A percentile compares a stretch with the other conserved stretches of the same genome.
Conservation (phyloP, 83 land plant species). For the Picea abies region DNA sequence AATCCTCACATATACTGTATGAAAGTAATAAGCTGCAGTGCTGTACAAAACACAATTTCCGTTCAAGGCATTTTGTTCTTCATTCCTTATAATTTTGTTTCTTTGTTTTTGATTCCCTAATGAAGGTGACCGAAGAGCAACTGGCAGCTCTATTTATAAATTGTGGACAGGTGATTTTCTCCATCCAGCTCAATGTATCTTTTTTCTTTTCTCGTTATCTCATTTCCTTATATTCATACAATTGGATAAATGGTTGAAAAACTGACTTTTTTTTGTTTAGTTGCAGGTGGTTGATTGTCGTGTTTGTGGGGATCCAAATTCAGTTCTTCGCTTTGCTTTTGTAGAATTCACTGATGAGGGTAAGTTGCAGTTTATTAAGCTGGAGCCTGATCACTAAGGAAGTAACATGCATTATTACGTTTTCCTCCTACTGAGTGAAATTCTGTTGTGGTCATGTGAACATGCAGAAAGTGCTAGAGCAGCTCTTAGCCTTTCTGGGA, state of each 20-base stretch:
- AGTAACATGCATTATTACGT: not conserved
- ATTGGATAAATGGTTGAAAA: not conserved
- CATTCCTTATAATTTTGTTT: not conserved
- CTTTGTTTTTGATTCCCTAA: conserved; percentile 15
- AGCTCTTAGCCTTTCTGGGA: conserved; percentile 70
- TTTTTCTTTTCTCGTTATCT: conserved; percentile 1
- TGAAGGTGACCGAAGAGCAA: conserved; percentile 73
- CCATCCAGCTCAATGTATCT: not conserved
- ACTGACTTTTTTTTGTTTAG: conserved; percentile 6
- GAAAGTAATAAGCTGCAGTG: not conserved
- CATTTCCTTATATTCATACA: not conserved
- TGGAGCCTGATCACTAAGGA: not conserved
- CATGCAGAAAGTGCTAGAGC: conserved; percentile 62
- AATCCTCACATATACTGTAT: not conserved
- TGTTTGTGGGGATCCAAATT: conserved; percentile 78
- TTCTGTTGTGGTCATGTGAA: conserved; percentile 1
- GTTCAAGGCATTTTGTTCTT: not conserved
- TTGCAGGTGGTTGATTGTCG: conserved; percentile 77
- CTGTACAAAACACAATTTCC: not conserved
- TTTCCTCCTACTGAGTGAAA: not conserved
- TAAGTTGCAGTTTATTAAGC: conserved; percentile 18
- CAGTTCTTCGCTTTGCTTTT: conserved; percentile 75
- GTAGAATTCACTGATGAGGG: conserved; percentile 77
- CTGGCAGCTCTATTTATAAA: conserved; percentile 64
- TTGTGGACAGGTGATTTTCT: conserved; percentile 61